Evolutionary conservation across 768 basidiomycete species (phyloP), one percentile per base, ranked within the genome.

Genomic region (Phanerochaete carnosa): DNA sequence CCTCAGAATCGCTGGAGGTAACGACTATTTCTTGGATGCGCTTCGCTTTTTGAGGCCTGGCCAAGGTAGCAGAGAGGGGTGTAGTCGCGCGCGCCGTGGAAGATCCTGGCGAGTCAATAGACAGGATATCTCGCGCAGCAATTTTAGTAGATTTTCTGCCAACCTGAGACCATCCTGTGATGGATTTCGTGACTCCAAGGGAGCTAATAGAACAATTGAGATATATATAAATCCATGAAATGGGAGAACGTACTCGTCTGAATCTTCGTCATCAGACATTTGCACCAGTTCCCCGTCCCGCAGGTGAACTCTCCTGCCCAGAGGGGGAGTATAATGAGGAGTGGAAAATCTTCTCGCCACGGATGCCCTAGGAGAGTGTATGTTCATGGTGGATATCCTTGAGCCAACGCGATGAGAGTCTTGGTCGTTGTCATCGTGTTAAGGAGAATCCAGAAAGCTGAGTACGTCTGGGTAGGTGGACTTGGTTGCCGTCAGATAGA

Each of bases 1-100:
- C 57, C n/a, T 66, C 58, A 3, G 32, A 55, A 13, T 64, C 63
- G 15, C 43, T 57, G 1, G 56, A 54, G 19, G 59, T 50, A 13
- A 52, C 32, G 8, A 64, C 62, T 23, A 61, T 55, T 57, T 62
- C 32, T 35, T 32, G 15, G 3, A 54, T 28, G 12, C 53, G 22
- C 9, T 28, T 39, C 2, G 39, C 23, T 25, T 7, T 54, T 5
- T 33, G n/a, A 11, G 45, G 6, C 16, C 39, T 9, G 39, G 29
- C 16, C 30, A 33, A 33, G 15, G 30, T n/a, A 32, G 39, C 11
- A 35, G 33, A 7, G 33, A 7, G 15, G 39, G 4, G 11, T 43
- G n/a, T 19, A 9, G 39, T 12, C 19, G 19, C 19, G 19, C 39
- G 39, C 11, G 19, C 19, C 19, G 39, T 19, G 19, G 39, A 4